A percentile compares a stretch with the other conserved stretches of the same genome.
Evolutionary conservation across 1,284 basidiomycete species (phyloP).

Genomic region (Uromyces viciae-fabae): DNA sequence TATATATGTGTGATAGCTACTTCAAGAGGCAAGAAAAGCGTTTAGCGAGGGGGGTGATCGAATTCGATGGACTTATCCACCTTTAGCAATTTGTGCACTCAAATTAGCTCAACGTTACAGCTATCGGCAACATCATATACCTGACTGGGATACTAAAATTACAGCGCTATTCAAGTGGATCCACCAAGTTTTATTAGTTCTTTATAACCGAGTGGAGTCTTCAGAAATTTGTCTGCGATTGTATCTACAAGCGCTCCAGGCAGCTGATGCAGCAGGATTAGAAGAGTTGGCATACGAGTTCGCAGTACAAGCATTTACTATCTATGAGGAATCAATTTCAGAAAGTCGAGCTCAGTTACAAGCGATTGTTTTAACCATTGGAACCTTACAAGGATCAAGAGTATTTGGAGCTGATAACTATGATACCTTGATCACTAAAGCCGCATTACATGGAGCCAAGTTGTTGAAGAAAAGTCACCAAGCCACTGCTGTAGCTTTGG

Average conservation of each 20-base stretch:
- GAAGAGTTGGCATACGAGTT: conserved; percentile 92
- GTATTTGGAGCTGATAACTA: conserved; percentile 89
- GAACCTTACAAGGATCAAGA: conserved; percentile 73
- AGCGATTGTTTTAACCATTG: conserved; percentile 86
- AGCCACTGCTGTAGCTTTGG: conserved; percentile 83
- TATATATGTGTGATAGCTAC: conserved; percentile 54
- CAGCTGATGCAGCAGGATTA: conserved; percentile 84
- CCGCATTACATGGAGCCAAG: conserved; percentile 86
- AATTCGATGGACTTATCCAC: conserved; percentile 90
- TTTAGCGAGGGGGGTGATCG: conserved; percentile 86
- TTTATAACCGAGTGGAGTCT: conserved; percentile 84
- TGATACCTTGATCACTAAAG: conserved; percentile 91
- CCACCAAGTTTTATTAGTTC: conserved; percentile 81
- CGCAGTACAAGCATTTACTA: conserved; percentile 89
- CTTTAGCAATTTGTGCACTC: conserved; percentile 82
- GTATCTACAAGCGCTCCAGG: conserved; percentile 88
- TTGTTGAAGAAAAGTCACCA: conserved; percentile 94
- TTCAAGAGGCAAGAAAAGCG: conserved; percentile 80
- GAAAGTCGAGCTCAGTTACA: conserved; percentile 86
- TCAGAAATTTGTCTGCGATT: conserved; percentile 81
- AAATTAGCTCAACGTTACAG: conserved; percentile 85
- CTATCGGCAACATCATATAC: conserved; percentile 59
- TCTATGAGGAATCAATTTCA: conserved; percentile 91
- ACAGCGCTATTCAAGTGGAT: conserved; percentile 82
- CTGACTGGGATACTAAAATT: conserved; percentile 75